Conservation (phyloP, 1,284 basidiomycete species). For the Ustilago shanxiensis region DNA sequence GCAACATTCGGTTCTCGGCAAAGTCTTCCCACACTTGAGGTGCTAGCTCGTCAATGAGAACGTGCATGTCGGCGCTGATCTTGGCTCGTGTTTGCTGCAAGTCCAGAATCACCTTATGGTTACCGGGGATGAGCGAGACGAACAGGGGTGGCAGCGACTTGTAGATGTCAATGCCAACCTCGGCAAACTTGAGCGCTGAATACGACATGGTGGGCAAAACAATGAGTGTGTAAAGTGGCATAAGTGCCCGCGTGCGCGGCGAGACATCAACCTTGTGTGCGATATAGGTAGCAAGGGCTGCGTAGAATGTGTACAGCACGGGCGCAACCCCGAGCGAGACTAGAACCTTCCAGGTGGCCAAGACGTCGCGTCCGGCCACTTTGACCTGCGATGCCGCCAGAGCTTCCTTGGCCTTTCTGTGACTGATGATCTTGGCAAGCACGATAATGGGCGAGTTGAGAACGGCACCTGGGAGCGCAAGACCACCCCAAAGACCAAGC, state of each 20-base stretch:
- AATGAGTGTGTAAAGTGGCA: slow-evolving; percentile 83
- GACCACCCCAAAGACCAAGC: slow-evolving; percentile 83
- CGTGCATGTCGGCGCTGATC: slow-evolving; percentile 87
- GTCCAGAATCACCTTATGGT: slow-evolving; percentile 84
- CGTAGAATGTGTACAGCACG: slow-evolving; percentile 78
- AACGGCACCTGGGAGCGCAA: slow-evolving; percentile 94
- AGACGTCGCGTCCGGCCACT: slow-evolving; percentile 91
- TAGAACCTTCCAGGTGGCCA: slow-evolving; percentile 98
- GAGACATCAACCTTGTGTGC: slow-evolving; percentile 75
- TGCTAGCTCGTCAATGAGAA: slow-evolving; percentile 83
- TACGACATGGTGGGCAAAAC: slow-evolving; percentile 90
- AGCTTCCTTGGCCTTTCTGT: slow-evolving; percentile 94
- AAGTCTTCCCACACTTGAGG: slow-evolving; percentile 69
- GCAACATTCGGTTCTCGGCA: slow-evolving; percentile 62
- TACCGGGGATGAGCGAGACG: slow-evolving; percentile 89
- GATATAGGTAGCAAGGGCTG: slow-evolving; percentile 78
- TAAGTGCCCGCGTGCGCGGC: slow-evolving; percentile 77
- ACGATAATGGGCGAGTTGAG: slow-evolving; percentile 96
- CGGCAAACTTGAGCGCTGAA: slow-evolving; percentile 96
- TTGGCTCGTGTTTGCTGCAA: slow-evolving; percentile 83
- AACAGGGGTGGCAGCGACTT: slow-evolving; percentile 96
- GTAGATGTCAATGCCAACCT: slow-evolving; percentile 97
- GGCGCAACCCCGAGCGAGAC: slow-evolving; percentile 93
- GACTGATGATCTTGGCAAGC: slow-evolving; percentile 87
- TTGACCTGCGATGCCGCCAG: slow-evolving; percentile 96